These are phyloP conservation scores for Calonectria pteridis DNA, from an alignment of 2,329 filamentous ascomycete species.

Conservation along the genomic window DNA sequence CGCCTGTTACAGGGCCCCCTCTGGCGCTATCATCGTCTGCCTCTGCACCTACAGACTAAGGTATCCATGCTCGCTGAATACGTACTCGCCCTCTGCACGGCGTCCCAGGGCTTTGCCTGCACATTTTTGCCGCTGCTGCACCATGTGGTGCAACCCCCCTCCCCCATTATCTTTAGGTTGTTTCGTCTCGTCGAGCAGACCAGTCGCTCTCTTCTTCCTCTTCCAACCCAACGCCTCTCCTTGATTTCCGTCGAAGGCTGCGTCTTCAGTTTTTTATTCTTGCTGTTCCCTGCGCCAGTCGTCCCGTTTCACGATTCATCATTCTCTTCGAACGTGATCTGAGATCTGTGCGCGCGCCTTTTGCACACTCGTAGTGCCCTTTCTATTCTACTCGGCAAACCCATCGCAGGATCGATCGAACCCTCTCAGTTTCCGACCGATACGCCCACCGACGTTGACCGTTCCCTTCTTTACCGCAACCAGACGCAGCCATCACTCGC, in stretches of 20 bases:
- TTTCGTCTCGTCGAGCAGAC: slow-evolving; percentile 42
- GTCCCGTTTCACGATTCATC: slow-evolving; percentile 33
- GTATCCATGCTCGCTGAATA: background rate
- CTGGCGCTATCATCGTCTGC: slow-evolving; percentile 1
- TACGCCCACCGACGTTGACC: slow-evolving; percentile 46
- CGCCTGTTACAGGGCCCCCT: background rate
- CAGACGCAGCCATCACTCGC: slow-evolving; percentile 23
- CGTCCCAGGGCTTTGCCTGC: background rate
- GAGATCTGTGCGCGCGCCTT: slow-evolving; percentile 32
- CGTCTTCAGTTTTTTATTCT: slow-evolving; percentile 44
- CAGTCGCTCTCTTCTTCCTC: slow-evolving; percentile 28
- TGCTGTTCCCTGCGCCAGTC: slow-evolving; percentile 32
- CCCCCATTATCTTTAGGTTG: slow-evolving; percentile 41
- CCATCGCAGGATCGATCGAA: slow-evolving; percentile 47
- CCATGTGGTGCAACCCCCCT: slow-evolving; percentile 8
- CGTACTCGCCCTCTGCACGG: background rate
- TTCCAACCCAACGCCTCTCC: slow-evolving; percentile 36
- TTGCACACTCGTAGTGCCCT: slow-evolving; percentile 27
- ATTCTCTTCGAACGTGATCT: slow-evolving; percentile 38
- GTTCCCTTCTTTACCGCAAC: slow-evolving; percentile 38
- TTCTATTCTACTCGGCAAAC: slow-evolving; percentile 33
- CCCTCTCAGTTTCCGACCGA: slow-evolving; percentile 37
- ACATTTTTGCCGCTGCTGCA: slow-evolving; percentile 6
- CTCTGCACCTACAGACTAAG: background rate
- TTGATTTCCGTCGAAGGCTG: slow-evolving; percentile 38